Base-by-base conservation (phyloP, 2,329 filamentous ascomycete species). In the Penicillium oxalicum region DNA sequence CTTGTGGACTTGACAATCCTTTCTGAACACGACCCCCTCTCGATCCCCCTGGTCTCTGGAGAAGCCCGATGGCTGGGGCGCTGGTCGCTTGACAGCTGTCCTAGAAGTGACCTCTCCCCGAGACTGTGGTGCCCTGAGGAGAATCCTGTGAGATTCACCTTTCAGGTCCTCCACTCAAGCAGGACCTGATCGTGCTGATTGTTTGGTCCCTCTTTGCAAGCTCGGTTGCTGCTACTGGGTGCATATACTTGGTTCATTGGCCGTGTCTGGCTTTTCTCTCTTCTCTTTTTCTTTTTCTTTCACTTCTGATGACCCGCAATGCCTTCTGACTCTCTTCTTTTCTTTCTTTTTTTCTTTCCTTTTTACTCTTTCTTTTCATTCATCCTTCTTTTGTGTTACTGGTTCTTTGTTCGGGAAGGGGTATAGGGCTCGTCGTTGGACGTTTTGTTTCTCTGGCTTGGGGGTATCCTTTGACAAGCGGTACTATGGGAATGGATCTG, bases 271-370 rank as follows among this genome's bases (percentile, higher is more conserved):
- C 18, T 18, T 18, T 18, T 18, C 18, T 18, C 18, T 18, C 18
- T 18, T 18, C 44, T 37, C 43, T 45, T 49, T 45, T 45, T 25
- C 13, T 50, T 47, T 44, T 38, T 44, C 54, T 51, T 60, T 47
- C 18, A 18, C 18, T 18, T 18, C 18, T 59, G 13, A 60, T 58
- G 58, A 60, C 57, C 57, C 53, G 57, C 56, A 43, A 57, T 58
- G 58, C 49, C 56, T 59, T 49, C 41, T 53, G 50, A 40, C 45
- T 45, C 44, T 36, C 47, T 49, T 38, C 28, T 36, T 48, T 50
- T 42, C 47, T 48, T 50, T 49, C 47, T 34, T 44, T 38, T 49
- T 42, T 54, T 36, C 51, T 33, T 59, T 40, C 40, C 49, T 45
- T 33, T 34, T 38, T 34, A 42, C 55, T 55, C 29, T 32, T 5